Conservation (phyloP, 495 filamentous ascomycete species). For the Penicillium argentinense region DNA sequence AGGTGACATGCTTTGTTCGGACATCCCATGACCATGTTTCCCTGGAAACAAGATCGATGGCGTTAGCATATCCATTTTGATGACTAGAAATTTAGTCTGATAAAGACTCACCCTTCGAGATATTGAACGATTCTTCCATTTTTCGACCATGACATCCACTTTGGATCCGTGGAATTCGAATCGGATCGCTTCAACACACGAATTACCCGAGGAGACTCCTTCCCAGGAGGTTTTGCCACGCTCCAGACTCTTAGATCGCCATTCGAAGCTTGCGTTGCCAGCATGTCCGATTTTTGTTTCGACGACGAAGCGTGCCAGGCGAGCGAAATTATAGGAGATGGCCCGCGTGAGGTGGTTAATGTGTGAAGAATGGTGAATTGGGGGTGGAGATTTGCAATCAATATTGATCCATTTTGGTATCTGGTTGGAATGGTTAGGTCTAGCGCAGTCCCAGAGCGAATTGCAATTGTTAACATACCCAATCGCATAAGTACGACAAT, state of each 20-base stretch:
- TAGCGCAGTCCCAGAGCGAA: background rate
- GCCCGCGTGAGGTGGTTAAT: constrained; percentile 73
- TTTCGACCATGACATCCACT: constrained; percentile 98
- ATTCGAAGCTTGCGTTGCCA: constrained; percentile 87
- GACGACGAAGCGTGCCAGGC: constrained; percentile 98
- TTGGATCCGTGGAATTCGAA: constrained; percentile 66
- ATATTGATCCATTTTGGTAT: constrained; percentile 91
- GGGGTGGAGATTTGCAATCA: constrained; percentile 86
- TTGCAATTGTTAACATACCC: constrained; percentile 57
- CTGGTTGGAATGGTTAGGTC: constrained; percentile 41
- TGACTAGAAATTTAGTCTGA: background rate
- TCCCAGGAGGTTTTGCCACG: constrained; percentile 78
- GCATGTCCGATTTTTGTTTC: constrained; percentile 96
- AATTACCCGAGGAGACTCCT: constrained; percentile 79
- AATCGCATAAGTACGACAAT: constrained; percentile 95
- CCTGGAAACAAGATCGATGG: constrained; percentile 46
- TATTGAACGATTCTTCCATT: constrained; percentile 94
- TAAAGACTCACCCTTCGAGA: constrained; percentile 87
- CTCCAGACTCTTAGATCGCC: constrained; percentile 97
- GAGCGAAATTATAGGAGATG: constrained; percentile 85
- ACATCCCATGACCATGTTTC: constrained; percentile 96
- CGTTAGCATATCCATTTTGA: constrained; percentile 1
- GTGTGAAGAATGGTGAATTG: constrained; percentile 95
- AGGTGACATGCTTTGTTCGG: constrained; percentile 90
- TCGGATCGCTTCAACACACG: constrained; percentile 81